Conservation (phyloP, 2,329 filamentous ascomycete species). For the Truncatella angustata region DNA sequence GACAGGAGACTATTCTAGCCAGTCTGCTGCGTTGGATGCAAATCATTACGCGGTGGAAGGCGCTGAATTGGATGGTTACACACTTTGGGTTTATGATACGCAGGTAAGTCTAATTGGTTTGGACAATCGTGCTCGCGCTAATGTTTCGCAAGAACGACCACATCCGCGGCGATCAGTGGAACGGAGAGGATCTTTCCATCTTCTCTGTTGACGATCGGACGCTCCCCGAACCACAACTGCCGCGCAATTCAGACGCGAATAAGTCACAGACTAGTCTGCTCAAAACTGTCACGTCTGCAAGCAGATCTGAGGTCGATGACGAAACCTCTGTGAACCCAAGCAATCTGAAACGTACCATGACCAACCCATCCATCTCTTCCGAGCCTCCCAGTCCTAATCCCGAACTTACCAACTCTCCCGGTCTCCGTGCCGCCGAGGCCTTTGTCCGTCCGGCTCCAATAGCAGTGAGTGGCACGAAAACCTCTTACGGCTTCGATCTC, state of each 20-base stretch:
- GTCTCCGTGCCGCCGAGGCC: conserved; percentile 87
- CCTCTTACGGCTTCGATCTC: conserved; percentile 78
- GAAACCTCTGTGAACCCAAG: conserved; percentile 65
- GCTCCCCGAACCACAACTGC: conserved; percentile 51
- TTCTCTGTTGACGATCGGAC: conserved; percentile 78
- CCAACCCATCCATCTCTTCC: conserved; percentile 64
- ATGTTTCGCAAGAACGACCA: conserved; percentile 95
- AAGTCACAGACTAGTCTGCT: conserved; percentile 48
- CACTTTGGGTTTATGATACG: conserved; percentile 82
- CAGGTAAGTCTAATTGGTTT: conserved; percentile 46
- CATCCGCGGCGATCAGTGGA: conserved; percentile 90
- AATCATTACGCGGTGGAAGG: conserved; percentile 93
- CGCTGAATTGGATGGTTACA: conserved; percentile 78
- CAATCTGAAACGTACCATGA: conserved; percentile 74
- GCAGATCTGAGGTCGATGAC: conserved; percentile 43
- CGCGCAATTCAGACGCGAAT: conserved; percentile 36
- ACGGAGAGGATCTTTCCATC: conserved; percentile 94
- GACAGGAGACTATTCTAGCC: conserved; percentile 91
- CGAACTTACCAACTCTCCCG: conserved; percentile 61
- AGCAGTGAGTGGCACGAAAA: conserved; percentile 67
- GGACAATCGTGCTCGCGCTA: too few species aligned
- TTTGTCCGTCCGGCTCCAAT: conserved; percentile 85
- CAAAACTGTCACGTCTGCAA: conserved; percentile 33
- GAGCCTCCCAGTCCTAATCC: conserved; percentile 50
- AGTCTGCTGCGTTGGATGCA: conserved; percentile 89